A percentile compares a stretch with the other conserved stretches of the same genome.
Conservation (phyloP, 768 basidiomycete genomes). For the Auricularia heimuer region DNA sequence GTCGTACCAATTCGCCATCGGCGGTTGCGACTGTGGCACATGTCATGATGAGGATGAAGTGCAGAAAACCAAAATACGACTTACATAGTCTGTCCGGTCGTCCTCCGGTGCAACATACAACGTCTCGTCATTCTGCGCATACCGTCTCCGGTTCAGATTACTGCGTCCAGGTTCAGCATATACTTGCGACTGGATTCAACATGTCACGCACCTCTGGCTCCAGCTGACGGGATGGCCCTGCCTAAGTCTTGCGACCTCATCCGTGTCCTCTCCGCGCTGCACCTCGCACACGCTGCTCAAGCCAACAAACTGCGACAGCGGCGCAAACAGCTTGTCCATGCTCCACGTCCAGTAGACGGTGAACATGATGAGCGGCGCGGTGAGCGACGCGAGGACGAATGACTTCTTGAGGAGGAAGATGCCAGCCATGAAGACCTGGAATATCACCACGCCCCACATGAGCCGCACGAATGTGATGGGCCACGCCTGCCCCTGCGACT, state of each 20-base stretch:
- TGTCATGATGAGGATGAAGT: conserved; percentile 8
- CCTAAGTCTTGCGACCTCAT: conserved; percentile 62
- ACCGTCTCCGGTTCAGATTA: conserved; percentile 76
- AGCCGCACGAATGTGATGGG: conserved; percentile 88
- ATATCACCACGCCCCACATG: conserved; percentile 87
- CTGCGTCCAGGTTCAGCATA: conserved; percentile 26
- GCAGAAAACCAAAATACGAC: conserved; percentile 12
- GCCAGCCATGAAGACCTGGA: conserved; percentile 94
- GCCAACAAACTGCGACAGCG: conserved; percentile 74
- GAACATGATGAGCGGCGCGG: conserved; percentile 65
- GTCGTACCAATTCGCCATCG: conserved; percentile 90
- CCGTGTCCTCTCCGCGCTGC: conserved; percentile 78
- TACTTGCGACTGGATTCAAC: background rate
- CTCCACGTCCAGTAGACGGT: conserved; percentile 79
- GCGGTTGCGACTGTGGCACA: conserved; percentile 60
- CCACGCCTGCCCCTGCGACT: conserved; percentile 96
- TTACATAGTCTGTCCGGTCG: conserved; percentile 79
- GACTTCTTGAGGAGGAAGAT: conserved; percentile 70
- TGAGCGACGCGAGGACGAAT: conserved; percentile 47
- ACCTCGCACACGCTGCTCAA: conserved; percentile 84
- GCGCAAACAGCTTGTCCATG: conserved; percentile 53
- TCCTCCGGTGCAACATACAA: conserved; percentile 94
- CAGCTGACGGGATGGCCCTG: conserved; percentile 81
- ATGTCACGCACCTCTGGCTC: conserved; percentile 63
- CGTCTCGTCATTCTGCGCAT: conserved; percentile 89